phyloP scores from a whole-genome alignment of 768 basidiomycete genomes.

The Termitomyces eurrhizus region DNA sequence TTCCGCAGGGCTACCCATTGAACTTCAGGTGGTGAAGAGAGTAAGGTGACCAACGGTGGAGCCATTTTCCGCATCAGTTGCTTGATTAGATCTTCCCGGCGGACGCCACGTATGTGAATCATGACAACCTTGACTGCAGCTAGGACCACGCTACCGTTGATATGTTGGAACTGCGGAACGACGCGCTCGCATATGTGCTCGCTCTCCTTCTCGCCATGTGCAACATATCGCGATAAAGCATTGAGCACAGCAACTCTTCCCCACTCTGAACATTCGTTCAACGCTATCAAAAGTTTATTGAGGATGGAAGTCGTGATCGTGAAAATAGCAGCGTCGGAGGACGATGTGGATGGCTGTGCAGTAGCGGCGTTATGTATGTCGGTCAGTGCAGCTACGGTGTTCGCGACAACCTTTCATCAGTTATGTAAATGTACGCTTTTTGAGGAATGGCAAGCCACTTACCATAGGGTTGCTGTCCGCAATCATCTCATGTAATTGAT shows the following conservation, averaged over 20 bases:
- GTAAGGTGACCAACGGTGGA: conserved; percentile 89
- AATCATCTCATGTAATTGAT: conserved; percentile 88
- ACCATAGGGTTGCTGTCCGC: conserved; percentile 98
- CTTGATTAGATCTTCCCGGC: conserved; percentile 78
- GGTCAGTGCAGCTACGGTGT: conserved; percentile 88
- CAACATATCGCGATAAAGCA: conserved; percentile 78
- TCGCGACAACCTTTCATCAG: conserved; percentile 84
- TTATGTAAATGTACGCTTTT: neutral
- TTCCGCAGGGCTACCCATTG: conserved; percentile 98
- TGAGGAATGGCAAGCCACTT: conserved; percentile 11
- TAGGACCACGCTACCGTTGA: conserved; percentile 94
- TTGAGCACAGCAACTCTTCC: conserved; percentile 92
- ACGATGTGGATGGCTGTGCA: conserved; percentile 48
- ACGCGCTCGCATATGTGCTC: conserved; percentile 99
- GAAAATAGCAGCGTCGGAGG: conserved; percentile 68
- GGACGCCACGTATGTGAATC: conserved; percentile 89
- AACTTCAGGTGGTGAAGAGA: conserved; percentile 95
- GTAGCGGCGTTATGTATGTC: conserved; percentile 83
- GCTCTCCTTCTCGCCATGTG: conserved; percentile 88
- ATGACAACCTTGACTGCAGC: conserved; percentile 97
- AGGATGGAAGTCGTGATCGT: conserved; percentile 79
- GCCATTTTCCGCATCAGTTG: conserved; percentile 95
- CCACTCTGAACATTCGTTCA: conserved; percentile 99
- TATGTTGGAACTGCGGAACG: conserved; percentile 97
- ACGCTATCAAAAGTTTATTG: conserved; percentile 86